A percentile compares a stretch with the other conserved stretches of the same genome.
Conservation (phyloP, 768 basidiomycete species). For the Lactarius deliciosus region DNA sequence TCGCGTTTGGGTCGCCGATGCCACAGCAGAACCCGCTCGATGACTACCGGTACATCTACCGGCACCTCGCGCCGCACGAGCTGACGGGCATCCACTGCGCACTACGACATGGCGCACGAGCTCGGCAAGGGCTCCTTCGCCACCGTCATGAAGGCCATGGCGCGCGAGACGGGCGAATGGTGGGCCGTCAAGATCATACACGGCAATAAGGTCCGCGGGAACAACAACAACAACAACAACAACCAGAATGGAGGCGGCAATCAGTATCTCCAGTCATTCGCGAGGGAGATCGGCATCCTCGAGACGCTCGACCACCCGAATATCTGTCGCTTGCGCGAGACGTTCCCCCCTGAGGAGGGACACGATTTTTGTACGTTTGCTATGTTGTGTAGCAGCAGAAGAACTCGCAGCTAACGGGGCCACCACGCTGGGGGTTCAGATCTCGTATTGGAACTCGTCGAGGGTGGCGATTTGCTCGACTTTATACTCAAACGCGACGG, state of each 20-base stretch:
- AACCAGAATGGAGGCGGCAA: not conserved
- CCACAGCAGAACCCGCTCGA: conserved; percentile 52
- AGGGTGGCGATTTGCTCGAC: conserved; percentile 87
- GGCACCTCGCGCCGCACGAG: conserved; percentile 54
- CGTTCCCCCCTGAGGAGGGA: conserved; percentile 63
- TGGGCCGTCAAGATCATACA: conserved; percentile 90
- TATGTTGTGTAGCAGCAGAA: conserved; percentile 30
- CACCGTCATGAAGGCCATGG: conserved; percentile 80
- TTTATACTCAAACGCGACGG: conserved; percentile 64
- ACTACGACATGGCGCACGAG: conserved; percentile 65
- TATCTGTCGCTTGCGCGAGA: conserved; percentile 77
- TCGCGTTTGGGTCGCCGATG: conserved; percentile 71
- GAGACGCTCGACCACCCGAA: conserved; percentile 75
- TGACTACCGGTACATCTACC: conserved; percentile 79
- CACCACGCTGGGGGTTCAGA: conserved; percentile 41
- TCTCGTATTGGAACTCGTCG: conserved; percentile 80
- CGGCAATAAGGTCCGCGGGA: conserved; percentile 44
- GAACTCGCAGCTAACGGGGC: not conserved
- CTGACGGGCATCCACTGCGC: conserved; percentile 57
- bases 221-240: not conserved
- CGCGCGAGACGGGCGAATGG: conserved; percentile 66
- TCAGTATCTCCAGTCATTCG: conserved; percentile 42
- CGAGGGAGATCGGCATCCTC: conserved; percentile 78
- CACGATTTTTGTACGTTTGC: conserved; percentile 51
- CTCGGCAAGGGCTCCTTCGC: conserved; percentile 93